Percentiles rank a stretch among this genome's conserved stretches.
These are phyloP conservation scores for Boletus reticulatus DNA, from an alignment of 768 basidiomycete species.

Conservation along the genomic window DNA sequence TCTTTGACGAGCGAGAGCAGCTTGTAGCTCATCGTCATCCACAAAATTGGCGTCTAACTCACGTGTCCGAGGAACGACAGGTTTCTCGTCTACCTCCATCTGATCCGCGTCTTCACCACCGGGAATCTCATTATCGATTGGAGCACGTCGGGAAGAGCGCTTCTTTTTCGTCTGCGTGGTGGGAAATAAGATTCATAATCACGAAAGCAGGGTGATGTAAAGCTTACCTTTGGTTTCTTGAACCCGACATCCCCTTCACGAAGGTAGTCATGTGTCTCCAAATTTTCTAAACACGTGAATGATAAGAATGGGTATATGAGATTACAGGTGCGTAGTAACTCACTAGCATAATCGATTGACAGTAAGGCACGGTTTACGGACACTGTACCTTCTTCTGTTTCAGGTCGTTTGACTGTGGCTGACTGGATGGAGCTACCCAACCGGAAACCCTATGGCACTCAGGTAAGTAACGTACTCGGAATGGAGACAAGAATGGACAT, in stretches of 20 bases:
- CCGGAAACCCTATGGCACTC: slow-evolving; percentile 69
- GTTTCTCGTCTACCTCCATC: slow-evolving; percentile 82
- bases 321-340: slow-evolving; percentile 30
- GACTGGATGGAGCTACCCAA: slow-evolving; percentile 62
- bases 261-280: slow-evolving; percentile 83
- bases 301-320: slow-evolving; percentile 3
- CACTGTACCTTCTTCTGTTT: slow-evolving; percentile 49
- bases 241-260: slow-evolving; percentile 92
- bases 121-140: slow-evolving; percentile 38
- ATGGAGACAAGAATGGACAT: slow-evolving; percentile 20
- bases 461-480: not conserved
- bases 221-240: slow-evolving; percentile 84
- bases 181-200: not conserved
- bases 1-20: slow-evolving; percentile 82
- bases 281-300: slow-evolving; percentile 59
- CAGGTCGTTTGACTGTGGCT: slow-evolving; percentile 36
- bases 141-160: slow-evolving; percentile 63
- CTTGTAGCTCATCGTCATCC: slow-evolving; percentile 98
- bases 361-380: slow-evolving; percentile 78
- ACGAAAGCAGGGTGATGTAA: not conserved
- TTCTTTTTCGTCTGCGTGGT: slow-evolving; percentile 85
- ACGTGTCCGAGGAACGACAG: slow-evolving; percentile 62
- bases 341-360: slow-evolving; percentile 88
- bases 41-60: slow-evolving; percentile 88
- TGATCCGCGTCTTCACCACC: slow-evolving; percentile 23